Percentiles rank a stretch among this genome's conserved stretches.
Conservation (phyloP, 2,329 filamentous ascomycete genomes). For the Apiospora aurea region DNA sequence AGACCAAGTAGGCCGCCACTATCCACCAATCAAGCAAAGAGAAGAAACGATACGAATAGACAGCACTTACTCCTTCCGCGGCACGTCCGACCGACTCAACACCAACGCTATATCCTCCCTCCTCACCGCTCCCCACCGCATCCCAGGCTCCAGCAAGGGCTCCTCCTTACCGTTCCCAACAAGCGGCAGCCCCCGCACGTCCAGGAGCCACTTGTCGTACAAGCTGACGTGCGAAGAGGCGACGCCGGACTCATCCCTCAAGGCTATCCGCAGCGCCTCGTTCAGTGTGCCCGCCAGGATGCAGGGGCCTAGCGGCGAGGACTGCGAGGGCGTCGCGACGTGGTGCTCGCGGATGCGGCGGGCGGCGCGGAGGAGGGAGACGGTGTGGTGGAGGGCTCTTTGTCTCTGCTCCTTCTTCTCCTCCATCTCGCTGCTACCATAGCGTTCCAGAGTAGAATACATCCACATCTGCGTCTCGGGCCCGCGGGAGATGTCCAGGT, state of each 20-base stretch:
- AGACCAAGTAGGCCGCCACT: neutral
- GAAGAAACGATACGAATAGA: neutral
- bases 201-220: slow-evolving; percentile 67
- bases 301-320: slow-evolving; percentile 25
- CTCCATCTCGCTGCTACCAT: neutral
- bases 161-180: slow-evolving; percentile 24
- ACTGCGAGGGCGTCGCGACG: neutral
- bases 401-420: slow-evolving; percentile 31
- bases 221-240: slow-evolving; percentile 37
- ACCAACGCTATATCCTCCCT: slow-evolving; percentile 64
- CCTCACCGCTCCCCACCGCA: slow-evolving; percentile 62
- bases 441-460: slow-evolving; percentile 59
- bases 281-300: slow-evolving; percentile 52
- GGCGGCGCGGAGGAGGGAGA: neutral
- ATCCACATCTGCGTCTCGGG: slow-evolving; percentile 72
- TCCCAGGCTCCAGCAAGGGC: slow-evolving; percentile 48
- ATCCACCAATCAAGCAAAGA: too few species aligned
- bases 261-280: slow-evolving; percentile 41
- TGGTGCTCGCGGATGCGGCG: neutral
- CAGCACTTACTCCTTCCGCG: slow-evolving; percentile 55
- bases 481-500: slow-evolving; percentile 64
- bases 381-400: slow-evolving; percentile 2
- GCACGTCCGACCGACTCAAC: slow-evolving; percentile 61
- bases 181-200: slow-evolving; percentile 50
- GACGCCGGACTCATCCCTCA: slow-evolving; percentile 41